Evolutionary conservation across 2,329 filamentous ascomycete genomes (phyloP), one percentile per base, ranked within the genome.

Genomic region (Sarocladium strictum): DNA sequence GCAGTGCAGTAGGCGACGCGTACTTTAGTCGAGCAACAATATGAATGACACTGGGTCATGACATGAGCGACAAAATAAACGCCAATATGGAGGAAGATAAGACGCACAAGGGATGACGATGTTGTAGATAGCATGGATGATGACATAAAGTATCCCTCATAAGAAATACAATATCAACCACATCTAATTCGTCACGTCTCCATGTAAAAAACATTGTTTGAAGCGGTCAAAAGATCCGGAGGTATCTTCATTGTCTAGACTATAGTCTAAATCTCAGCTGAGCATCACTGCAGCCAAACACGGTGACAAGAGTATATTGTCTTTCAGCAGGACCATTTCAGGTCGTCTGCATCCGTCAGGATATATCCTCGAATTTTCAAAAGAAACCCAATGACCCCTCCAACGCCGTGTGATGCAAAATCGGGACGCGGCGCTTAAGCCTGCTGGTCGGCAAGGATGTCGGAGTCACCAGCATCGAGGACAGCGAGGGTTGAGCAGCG

Each of bases 401-500:
- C 59, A 77, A 77, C 74, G 75, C 76, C 73, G 63, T 68, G 58
- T 60, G 67, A 68, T 64, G 57, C 64, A 64, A 57, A 21, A 23
- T 51, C 43, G 24, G 47, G 47, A 59, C 57, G 50, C 21, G 58
- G 56, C 53, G 60, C 59, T 76, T 86, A 87, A 68, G 80, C 77
- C 70, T 79, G 32, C 56, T 58, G 56, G 76, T 90, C 56, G 47
- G 37, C 26, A 40, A 58, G 56, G 45, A 99, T 99, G 77, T 99
- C 94, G 65, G 90, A 96, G 85, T 97, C 89, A 85, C 93, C 94
- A 73, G 92, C 91, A 77, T 99, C 94, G 64, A 97, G 80, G 72
- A 97, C 88, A 67, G 92, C 87, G 89, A 99, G 95, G 77, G 92
- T 96, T 65, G 90, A 93, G 86, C 90, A 96, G 67, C 91, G 85